Evolutionary conservation across 2,329 filamentous ascomycete species (phyloP), one percentile per base, ranked within the genome.

Genomic region (Trichoderma endophyticum): DNA sequence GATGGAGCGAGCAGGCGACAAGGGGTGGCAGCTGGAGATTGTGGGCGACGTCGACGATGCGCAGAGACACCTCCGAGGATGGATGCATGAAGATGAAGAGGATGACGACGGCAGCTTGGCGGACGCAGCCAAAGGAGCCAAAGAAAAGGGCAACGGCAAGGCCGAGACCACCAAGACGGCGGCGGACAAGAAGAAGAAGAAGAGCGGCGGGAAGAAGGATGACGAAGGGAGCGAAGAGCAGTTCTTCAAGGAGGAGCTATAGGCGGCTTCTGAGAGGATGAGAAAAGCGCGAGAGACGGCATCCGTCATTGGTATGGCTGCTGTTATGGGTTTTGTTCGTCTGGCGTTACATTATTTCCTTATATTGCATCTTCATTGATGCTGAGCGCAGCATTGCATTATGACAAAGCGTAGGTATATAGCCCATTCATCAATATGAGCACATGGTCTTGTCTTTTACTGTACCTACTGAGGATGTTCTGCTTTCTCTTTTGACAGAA

Each of bases 21-120:
- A 60, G 30, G 57, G 57, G n/a, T 60, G 57, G 57, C 57, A 60
- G n/a, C 57, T 60, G n/a, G 57, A 60, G 30, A 85, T 96, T 15
- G 88, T 96, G 1, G 92, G 96, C 77, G 85, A 89, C 12, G 88
- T 91, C 1, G 86, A 88, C 26, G 83, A 85, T 5, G 78, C 80
- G 5, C 86, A 87, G 26, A 78, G 82, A 73, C 91, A 94, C 78
- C 88, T 95, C 54, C 84, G 91, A 59, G 93, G 91, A 0, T 88
- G 93, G 56, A 87, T 95, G 18, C 90, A 91, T 32, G 86, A 86
- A 12, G 80, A 91, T 30, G 86, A 86, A 11, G 80, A 83, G 9
- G 74, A 72, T 2, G 74, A 56, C 7, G 48, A 30, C 9, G 69
- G 32, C 1, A 14, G 43, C 6, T 21, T 28, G n/a, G 15, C 11